phyloP scores from a whole-genome alignment of 805 yeast species.

The Pichia phayaonensis region DNA sequence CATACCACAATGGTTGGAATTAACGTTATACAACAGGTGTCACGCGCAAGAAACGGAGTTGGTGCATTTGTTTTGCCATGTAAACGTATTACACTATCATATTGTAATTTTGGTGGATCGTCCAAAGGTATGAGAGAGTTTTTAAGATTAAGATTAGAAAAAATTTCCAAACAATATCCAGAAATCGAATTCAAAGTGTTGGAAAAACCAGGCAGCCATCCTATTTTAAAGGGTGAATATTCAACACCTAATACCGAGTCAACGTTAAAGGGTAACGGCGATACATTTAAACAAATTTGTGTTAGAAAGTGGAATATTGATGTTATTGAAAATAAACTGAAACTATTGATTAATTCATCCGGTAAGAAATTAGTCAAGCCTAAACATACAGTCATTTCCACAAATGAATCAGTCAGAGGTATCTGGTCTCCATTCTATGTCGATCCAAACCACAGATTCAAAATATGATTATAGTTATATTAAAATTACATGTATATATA shows the following conservation, averaged over 20 bases:
- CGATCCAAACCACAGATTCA: constrained; percentile 38
- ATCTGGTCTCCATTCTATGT: constrained; percentile 96
- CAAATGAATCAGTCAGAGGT: constrained; percentile 85
- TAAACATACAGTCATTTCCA: constrained; percentile 70
- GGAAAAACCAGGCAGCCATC: constrained; percentile 71
- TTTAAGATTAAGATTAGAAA: constrained; percentile 42
- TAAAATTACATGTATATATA: background rate
- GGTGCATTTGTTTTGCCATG: constrained; percentile 73
- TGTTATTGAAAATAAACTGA: constrained; percentile 57
- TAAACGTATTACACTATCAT: constrained; percentile 64
- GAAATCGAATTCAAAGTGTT: constrained; percentile 64
- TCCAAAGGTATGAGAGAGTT: constrained; percentile 74
- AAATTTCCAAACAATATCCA: constrained; percentile 54
- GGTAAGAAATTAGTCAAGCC: constrained; percentile 59
- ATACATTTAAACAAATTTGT: constrained; percentile 41
- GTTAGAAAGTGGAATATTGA: constrained; percentile 62
- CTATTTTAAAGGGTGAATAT: constrained; percentile 58
- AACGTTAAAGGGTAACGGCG: constrained; percentile 18
- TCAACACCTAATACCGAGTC: constrained; percentile 12
- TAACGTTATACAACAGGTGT: constrained; percentile 49
- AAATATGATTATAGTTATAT: background rate
- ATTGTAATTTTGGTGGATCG: constrained; percentile 95
- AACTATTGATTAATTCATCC: constrained; percentile 55
- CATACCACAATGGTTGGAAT: constrained; percentile 30
- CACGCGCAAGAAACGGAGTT: constrained; percentile 67